Evolutionary conservation across 2,329 filamentous ascomycete genomes (phyloP).

Genomic region (Dactylellina drechsleri): DNA sequence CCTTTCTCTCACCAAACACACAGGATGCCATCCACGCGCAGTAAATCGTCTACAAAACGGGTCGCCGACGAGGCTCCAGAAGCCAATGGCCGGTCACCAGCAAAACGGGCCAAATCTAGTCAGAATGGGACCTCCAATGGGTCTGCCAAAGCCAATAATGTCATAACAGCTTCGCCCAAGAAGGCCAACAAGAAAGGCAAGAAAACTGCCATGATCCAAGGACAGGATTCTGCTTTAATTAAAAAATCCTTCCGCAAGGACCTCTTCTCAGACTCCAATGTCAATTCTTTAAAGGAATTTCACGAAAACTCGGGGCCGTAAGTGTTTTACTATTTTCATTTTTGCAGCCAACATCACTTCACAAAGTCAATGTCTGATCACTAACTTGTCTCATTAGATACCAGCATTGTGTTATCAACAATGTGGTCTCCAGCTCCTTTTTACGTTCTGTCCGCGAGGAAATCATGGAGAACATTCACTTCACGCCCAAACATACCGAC

Average conservation of each 20-base stretch:
- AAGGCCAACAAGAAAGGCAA: constrained; percentile 44
- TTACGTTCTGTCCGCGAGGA: constrained; percentile 87
- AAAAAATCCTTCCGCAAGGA: constrained; percentile 70
- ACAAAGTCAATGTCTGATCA: not conserved
- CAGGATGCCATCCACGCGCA: constrained; percentile 46
- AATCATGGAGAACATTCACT: constrained; percentile 88
- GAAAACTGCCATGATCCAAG: constrained; percentile 46
- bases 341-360: not conserved
- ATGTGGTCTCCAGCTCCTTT: constrained; percentile 80
- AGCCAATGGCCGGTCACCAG: constrained; percentile 48
- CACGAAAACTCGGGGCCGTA: constrained; percentile 72
- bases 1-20: constrained; percentile 6
- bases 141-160: constrained; percentile 20
- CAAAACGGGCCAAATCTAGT: constrained; percentile 44
- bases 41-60: constrained; percentile 46
- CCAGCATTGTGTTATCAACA: constrained; percentile 88
- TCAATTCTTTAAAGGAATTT: constrained; percentile 70
- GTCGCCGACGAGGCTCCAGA: constrained; percentile 49
- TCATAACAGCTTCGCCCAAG: not conserved
- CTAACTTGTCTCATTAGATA: constrained; percentile 67
- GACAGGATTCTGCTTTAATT: constrained; percentile 41
- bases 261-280: constrained; percentile 71
- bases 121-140: constrained; percentile 35
- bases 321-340: constrained; percentile 18
- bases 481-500: constrained; percentile 98